phyloP scores from a whole-genome alignment of 2,329 filamentous ascomycete species.

The Aspergillus glaucus region DNA sequence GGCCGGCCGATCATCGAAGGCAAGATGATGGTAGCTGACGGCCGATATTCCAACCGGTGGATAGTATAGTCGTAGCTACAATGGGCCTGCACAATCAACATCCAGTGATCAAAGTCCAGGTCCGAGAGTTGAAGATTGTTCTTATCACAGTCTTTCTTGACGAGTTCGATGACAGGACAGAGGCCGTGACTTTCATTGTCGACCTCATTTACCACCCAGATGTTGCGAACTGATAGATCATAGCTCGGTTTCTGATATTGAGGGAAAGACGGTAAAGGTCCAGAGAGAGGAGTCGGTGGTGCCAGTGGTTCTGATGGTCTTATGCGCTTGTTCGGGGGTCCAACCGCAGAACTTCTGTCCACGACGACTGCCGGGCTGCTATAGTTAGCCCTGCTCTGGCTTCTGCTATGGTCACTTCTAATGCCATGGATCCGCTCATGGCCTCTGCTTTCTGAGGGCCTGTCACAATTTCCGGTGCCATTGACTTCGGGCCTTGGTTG shows the following conservation, averaged over 20 bases:
- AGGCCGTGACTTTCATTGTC: constrained; percentile 1
- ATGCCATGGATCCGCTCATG: not conserved
- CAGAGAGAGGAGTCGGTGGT: not conserved
- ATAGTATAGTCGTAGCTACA: constrained; percentile 2
- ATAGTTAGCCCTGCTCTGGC: not conserved
- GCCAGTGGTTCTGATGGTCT: not conserved
- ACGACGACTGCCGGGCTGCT: not conserved
- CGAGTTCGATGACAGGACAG: constrained; percentile 1
- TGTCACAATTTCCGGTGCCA: not conserved
- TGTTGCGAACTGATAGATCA: not conserved
- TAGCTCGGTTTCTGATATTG: not conserved
- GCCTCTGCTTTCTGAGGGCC: not conserved
- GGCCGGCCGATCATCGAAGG: not conserved
- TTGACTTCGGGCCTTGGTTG: not conserved
- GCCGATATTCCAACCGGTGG: constrained; percentile 4
- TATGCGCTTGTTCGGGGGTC: constrained; percentile 1
- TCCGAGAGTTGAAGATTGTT: not conserved
- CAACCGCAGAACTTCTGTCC: not conserved
- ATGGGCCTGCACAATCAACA: not conserved
- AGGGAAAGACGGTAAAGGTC: not conserved
- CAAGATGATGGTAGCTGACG: not conserved
- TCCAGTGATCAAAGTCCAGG: constrained; percentile 3
- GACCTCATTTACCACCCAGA: constrained; percentile 3
- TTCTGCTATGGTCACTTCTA: not conserved
- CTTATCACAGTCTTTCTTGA: not conserved